Evolutionary conservation across 163 green algal species (phyloP).

Genomic region (Chlamydomonas reinhardtii): DNA sequence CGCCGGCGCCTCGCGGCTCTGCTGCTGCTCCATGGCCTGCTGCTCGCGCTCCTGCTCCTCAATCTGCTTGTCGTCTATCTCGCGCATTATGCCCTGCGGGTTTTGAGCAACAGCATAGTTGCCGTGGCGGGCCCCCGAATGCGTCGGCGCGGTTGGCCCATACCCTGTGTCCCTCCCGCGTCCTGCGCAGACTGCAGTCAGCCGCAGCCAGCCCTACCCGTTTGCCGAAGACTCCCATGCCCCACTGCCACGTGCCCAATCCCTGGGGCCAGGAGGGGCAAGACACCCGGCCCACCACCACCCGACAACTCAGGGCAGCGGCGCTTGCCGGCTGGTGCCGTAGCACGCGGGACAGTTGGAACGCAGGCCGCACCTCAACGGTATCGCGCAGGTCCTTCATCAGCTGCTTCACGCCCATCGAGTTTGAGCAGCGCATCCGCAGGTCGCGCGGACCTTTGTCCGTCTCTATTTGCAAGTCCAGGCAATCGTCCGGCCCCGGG

Average conservation of each 20-base stretch:
- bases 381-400: slow-evolving; percentile 67
- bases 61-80: slow-evolving; percentile 19
- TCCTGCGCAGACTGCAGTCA: no score
- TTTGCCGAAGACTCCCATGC: no score
- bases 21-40: neutral
- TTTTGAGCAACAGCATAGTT: neutral
- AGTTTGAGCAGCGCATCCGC: slow-evolving; percentile 64
- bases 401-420: slow-evolving; percentile 56
- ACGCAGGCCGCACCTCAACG: slow-evolving; percentile 50
- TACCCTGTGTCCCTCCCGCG: no score
- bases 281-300: no score
- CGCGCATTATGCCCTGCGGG: slow-evolving; percentile 27
- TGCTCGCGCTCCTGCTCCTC: neutral
- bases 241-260: no score
- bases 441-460: slow-evolving; percentile 69
- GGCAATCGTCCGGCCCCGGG: slow-evolving; percentile 65
- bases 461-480: slow-evolving; percentile 78
- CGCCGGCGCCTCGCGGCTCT: neutral
- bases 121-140: no score
- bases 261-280: no score
- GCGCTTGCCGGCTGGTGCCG: no score
- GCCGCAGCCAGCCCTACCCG: no score
- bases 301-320: no score
- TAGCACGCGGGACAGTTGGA: no score
- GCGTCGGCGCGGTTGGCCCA: no score